Base-by-base conservation (phyloP, 192 early-diverging fungal genomes). In the Anaeromyces robustus region DNA sequence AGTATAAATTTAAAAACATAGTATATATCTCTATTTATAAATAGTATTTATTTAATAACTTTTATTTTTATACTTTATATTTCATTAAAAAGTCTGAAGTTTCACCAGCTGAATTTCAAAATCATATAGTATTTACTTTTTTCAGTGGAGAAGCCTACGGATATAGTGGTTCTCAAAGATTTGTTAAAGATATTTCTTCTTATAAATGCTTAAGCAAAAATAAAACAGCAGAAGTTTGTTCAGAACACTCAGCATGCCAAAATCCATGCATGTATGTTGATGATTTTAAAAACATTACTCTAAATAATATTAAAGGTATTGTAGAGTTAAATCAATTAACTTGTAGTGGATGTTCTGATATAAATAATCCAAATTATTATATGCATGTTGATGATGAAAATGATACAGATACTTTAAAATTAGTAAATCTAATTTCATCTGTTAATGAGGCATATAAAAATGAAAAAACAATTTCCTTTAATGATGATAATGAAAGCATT, bases 91-190 rank as follows among this genome's bases (percentile, higher is more conserved):
- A 89, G 90, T 87, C 90, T 28, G 84, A 85, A 12, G 81, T 83
- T 9, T 78, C 81, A 77, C 77, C 90, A 12, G 80, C 83, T 17
- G 30, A 83, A 5, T 85, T 93, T 77, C 83, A 84, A 43, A 93
- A 93, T 79, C 89, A 94, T 82, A 90, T 95, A 29, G 22, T 95
- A 30, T 95, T 92, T 84, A 94, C 92, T 18, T 83, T 89, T 22
- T 95, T 95, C 81, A 86, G 88, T 29, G 90, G 87, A 19, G 94
- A 95, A 83, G 78, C 90, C 30, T 95, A 90, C 88, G 92, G 89
- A 31, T 92, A 89, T 82, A 87, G 91, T 41, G 94, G 94, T n/a
- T 95, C 94, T 4, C 89, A 93, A 82, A 84, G 94, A 37, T 95
- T 95, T 84, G 93, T 94, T 6, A 78, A 93, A 37, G 94, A 95